Evolutionary conservation across 495 filamentous ascomycete species (phyloP), one percentile per base, ranked within the genome.

Genomic region (Polyplosphaeria fusca): DNA sequence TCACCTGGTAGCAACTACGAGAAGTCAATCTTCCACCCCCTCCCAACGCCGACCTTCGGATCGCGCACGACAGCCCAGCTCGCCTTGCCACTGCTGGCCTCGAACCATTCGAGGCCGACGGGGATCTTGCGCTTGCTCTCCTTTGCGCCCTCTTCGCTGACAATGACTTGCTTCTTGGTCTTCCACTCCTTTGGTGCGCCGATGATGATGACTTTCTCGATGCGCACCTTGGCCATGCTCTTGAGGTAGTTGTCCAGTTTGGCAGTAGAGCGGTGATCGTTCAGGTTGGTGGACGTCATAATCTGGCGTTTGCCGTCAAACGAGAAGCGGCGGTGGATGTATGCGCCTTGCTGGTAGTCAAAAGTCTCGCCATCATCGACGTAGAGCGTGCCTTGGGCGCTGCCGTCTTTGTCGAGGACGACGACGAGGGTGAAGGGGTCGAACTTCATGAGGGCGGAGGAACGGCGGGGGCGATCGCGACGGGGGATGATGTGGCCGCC

Each of bases 341-440:
- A 95, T 25, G 85, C 88, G 12, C 92, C 93, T 45, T 80, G 74
- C 69, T 95, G 72, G 68, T 88, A 93, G 37, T 95, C 87, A 56
- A 88, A 97, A 0, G 86, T 88, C 73, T 96, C 91, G 23, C 93
- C 94, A 61, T 98, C 93, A 64, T 97, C 93, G 44, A 94, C 74
- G 64, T 97, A 98, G 24, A 98, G 73, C 3, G 82, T 82, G 24
- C 93, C 93, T 46, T 87, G 83, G 0, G 93, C 91, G 47, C 81
- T 78, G 40, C 83, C 84, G 27, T 82, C 76, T 65, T 84, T 82
- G 61, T 80, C 74, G n/a, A 95, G 73, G 1, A 83, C 80, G 3
- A 97, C 75, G 32, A 97, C 82, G 1, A 98, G 79, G 7, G 93
- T 97, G 71, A 95, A 95, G 4, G 92, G 90, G 67, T 98, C 93